A percentile compares a stretch with the other conserved stretches of the same genome.
phyloP scores from a whole-genome alignment of 305 asterid genomes.

The Fraxinus sp. region DNA sequence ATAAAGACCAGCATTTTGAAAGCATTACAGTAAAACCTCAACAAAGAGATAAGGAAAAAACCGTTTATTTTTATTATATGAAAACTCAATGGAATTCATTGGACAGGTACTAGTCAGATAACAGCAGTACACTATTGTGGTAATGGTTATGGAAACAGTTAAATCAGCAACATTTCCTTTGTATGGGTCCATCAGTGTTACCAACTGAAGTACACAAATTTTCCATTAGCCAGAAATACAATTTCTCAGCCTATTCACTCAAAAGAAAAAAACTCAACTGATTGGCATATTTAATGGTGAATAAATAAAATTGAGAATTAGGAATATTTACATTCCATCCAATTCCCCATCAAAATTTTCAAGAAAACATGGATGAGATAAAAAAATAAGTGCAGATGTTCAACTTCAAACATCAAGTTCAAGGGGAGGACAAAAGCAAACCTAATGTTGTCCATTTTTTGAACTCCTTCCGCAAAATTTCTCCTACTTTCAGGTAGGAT shows the following conservation, averaged over 20 bases:
- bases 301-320: constrained; percentile 2
- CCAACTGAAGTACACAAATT: not conserved
- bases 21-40: not conserved
- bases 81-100: not conserved
- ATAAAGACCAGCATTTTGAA: not conserved
- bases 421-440: constrained; percentile 23
- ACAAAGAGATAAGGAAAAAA: not conserved
- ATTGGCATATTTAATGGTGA: constrained; percentile 3
- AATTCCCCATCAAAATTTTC: constrained; percentile 1
- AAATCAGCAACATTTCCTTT: not conserved
- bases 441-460: constrained; percentile 67
- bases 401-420: constrained; percentile 4
- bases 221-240: not conserved
- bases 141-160: not conserved
- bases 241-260: not conserved
- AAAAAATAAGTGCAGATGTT: not conserved
- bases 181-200: not conserved
- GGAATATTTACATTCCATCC: not conserved
- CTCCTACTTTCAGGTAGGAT: constrained; percentile 51
- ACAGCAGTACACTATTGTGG: not conserved
- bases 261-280: not conserved
- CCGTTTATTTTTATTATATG: not conserved
- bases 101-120: not conserved
- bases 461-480: constrained; percentile 58
- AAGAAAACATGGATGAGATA: not conserved